Evolutionary conservation across 306 rosid genomes (phyloP).

Genomic region (Prunus persica): DNA sequence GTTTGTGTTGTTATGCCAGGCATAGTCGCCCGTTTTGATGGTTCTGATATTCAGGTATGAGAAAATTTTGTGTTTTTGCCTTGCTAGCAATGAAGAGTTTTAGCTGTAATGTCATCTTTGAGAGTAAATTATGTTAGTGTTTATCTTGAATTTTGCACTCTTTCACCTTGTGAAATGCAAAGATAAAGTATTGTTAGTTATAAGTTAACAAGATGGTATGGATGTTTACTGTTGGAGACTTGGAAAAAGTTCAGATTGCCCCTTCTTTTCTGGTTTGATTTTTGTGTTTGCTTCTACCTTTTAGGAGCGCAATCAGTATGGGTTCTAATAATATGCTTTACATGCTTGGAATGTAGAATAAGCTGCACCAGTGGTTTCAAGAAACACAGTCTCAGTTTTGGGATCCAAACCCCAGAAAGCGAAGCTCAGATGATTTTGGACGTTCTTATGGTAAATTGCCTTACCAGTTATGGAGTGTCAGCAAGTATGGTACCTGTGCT

Average conservation of each 20-base stretch:
- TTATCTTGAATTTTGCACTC: background rate
- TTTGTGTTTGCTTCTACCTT: background rate
- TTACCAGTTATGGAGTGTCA: conserved; percentile 84
- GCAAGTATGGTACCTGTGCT: conserved; percentile 79
- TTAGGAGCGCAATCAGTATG: conserved; percentile 3
- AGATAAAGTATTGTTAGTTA: background rate
- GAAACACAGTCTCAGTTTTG: conserved; percentile 56
- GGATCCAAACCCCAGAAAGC: conserved; percentile 48
- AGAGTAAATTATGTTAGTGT: background rate
- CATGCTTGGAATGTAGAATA: conserved; percentile 51
- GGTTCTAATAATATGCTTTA: conserved; percentile 25
- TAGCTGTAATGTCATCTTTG: conserved; percentile 1
- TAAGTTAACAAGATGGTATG: background rate
- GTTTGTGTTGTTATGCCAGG: conserved; percentile 80
- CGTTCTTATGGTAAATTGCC: conserved; percentile 58
- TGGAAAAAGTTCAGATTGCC: background rate
- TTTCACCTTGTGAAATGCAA: background rate
- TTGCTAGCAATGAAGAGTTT: background rate
- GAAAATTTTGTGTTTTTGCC: background rate
- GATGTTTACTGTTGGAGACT: background rate
- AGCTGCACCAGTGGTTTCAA: conserved; percentile 79
- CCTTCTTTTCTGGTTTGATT: background rate
- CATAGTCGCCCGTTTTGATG: conserved; percentile 80
- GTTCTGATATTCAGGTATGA: conserved; percentile 78
- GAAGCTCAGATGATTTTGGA: conserved; percentile 46